Base-by-base conservation (phyloP, 805 yeast species). In the Ogataea kodamae region DNA sequence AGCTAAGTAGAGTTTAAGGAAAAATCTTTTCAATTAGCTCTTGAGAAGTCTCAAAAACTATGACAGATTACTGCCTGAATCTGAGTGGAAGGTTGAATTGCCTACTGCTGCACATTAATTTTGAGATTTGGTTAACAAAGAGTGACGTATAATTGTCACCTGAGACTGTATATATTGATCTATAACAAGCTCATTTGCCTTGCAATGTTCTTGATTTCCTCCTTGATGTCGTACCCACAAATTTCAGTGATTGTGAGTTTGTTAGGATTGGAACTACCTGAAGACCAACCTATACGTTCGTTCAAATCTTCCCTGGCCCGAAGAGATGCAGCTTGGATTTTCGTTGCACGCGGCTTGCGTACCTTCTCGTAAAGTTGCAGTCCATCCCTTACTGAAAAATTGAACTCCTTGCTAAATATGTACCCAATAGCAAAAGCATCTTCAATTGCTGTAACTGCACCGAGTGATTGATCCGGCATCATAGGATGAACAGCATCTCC, bases 401-500 rank as follows among this genome's bases (percentile, higher is more conserved):
- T 40, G 40, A 52, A 56, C 28, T 47, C 48, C 17, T 49, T 41
- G 26, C 52, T 45, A 37, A 55, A 54, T n/a, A 56, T 49, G 38
- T 50, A 46, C 2, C 55, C 55, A n/a, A 49, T 22, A 6, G 53
- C 54, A 18, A 47, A 49, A 5, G 52, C 46, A 37, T 37, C 50
- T 20, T 35, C 57, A 36, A 36, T 40, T 4, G 47, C 41, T 8
- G 30, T 30, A 10, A 44, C 50, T 2, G 46, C 48, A 17, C 50
- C 50, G n/a, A 39, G 25, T 2, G 46, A 48, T 35, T 41, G 50
- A 28, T 42, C 48, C 5, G 49, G 46, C 42, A 61, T 49, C 31
- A 58, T 58, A 10, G 66, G 62, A 30, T 61, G 66, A 22, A 52
- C 48, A 2, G 65, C 53, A 39, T 61, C 67, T 6, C 67, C 67